Base-by-base conservation (phyloP, 495 filamentous ascomycete genomes). In the Cercophora scortea region DNA sequence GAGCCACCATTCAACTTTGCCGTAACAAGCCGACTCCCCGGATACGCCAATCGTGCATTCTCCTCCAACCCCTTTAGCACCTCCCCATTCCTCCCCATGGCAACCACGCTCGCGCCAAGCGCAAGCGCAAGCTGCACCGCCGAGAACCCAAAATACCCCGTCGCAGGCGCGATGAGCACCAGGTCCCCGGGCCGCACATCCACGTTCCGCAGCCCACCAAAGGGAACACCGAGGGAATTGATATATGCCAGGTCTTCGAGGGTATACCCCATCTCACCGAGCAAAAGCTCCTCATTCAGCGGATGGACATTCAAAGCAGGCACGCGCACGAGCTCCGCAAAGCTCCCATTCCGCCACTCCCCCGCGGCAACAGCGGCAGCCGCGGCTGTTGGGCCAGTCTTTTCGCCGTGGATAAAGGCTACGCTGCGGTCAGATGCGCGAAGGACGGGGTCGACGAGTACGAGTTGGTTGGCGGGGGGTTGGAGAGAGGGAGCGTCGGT, bases 151-250 rank as follows among this genome's bases (percentile, higher is more conserved):
- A 72, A 80, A 6, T 52, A 51, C 0, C 75, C 74, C 1, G 74
- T 80, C 2, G 75, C 77, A 1, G 78, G 77, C 3, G 67, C 66
- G n/a, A 80, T 59, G 49, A 80, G 66, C 11, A 79, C 62, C 0
- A 63, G 66, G 49, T 79, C 73, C 1, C 77, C 78, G 0, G 76
- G 57, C 42, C 69, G 61, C 2, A 82, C 51, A 18, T 67, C 60
- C 3, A 78, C 69, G 32, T 71, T 71, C 0, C 60, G 53, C 7
- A 84, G 60, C 4, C 80, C 80, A 10, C 75, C 79, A 54, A 70
- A 80, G 0, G 71, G 62, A 0, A 62, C 51, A 15, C 51, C 40
- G 3, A 56, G 47, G 15, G 50, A 47, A 3, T 45, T 9, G 0
- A 55, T 13, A 12, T 49, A 45, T 1, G 32, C 46, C 19, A 73